Conservation (phyloP, 768 basidiomycete species). For the Hydnomerulius pinastri region DNA sequence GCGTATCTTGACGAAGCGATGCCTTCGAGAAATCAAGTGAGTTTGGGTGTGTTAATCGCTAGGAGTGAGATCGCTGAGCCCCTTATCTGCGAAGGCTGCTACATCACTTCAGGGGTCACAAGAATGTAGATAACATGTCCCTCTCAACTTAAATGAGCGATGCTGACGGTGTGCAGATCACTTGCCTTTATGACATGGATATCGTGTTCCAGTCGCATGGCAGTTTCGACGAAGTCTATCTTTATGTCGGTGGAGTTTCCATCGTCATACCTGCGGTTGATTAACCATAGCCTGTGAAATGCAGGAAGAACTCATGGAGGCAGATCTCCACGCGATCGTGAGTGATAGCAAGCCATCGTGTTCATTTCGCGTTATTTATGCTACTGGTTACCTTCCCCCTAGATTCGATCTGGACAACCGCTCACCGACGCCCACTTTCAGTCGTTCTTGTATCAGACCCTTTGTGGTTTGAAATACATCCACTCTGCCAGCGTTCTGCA, state of each 20-base stretch:
- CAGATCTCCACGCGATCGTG: slow-evolving; percentile 98
- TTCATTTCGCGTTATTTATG: not conserved
- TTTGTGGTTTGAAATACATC: slow-evolving; percentile 98
- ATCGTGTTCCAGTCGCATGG: slow-evolving; percentile 91
- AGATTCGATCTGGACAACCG: slow-evolving; percentile 87
- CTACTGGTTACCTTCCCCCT: slow-evolving; percentile 5
- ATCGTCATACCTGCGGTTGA: slow-evolving; percentile 1
- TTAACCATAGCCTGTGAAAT: slow-evolving; percentile 2
- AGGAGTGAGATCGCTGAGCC: slow-evolving; percentile 4
- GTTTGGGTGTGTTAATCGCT: slow-evolving; percentile 23
- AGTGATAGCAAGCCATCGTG: slow-evolving; percentile 29
- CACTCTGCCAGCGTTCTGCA: slow-evolving; percentile 98
- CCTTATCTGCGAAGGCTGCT: slow-evolving; percentile 58
- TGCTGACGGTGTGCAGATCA: slow-evolving; percentile 61
- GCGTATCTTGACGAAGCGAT: slow-evolving; percentile 96
- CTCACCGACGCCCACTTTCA: slow-evolving; percentile 92
- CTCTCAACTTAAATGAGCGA: not conserved
- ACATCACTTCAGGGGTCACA: slow-evolving; percentile 98
- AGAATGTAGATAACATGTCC: slow-evolving; percentile 68
- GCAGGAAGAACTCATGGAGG: slow-evolving; percentile 99
- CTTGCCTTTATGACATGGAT: slow-evolving; percentile 97
- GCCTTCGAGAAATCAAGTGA: slow-evolving; percentile 90
- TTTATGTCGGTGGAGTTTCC: slow-evolving; percentile 59
- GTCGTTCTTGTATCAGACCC: slow-evolving; percentile 97
- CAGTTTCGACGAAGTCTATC: slow-evolving; percentile 96